A percentile compares a stretch with the other conserved stretches of the same genome.
These are phyloP conservation scores for Candida dendrica DNA, from an alignment of 805 yeast genomes.

Conservation along the genomic window DNA sequence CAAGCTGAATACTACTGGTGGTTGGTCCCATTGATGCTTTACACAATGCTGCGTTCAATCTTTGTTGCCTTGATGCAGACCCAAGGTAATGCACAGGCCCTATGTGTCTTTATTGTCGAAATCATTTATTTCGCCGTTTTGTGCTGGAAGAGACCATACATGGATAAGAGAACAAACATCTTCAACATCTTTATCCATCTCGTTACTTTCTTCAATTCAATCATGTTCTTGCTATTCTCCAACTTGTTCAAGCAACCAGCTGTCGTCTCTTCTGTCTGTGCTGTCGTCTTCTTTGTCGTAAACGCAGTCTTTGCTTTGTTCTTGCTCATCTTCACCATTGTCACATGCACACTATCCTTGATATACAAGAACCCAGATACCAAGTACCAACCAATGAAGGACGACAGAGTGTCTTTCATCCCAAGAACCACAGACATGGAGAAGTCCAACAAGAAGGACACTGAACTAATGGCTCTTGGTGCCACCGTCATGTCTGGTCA, in stretches of 20 bases:
- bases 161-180: conserved; percentile 93
- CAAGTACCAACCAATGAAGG: conserved; percentile 92
- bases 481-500: conserved; percentile 22
- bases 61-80: conserved; percentile 82
- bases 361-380: conserved; percentile 90
- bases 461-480: conserved; percentile 22
- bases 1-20: conserved; percentile 85
- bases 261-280: conserved; percentile 88
- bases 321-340: conserved; percentile 75
- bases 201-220: conserved; percentile 72
- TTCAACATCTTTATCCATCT: conserved; percentile 83
- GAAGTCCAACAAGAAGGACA: conserved; percentile 19
- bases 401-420: conserved; percentile 93
- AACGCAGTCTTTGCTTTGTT: conserved; percentile 86
- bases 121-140: conserved; percentile 57
- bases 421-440: conserved; percentile 39
- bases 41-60: conserved; percentile 66
- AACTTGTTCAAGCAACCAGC: conserved; percentile 76
- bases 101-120: conserved; percentile 70
- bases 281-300: conserved; percentile 78
- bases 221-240: conserved; percentile 86
- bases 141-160: conserved; percentile 75
- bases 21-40: conserved; percentile 55
- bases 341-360: conserved; percentile 80
- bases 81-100: conserved; percentile 76